Evolutionary conservation across 2,329 filamentous ascomycete genomes (phyloP), one percentile per base, ranked within the genome.

Genomic region (Ophiostoma novo-ulmi): DNA sequence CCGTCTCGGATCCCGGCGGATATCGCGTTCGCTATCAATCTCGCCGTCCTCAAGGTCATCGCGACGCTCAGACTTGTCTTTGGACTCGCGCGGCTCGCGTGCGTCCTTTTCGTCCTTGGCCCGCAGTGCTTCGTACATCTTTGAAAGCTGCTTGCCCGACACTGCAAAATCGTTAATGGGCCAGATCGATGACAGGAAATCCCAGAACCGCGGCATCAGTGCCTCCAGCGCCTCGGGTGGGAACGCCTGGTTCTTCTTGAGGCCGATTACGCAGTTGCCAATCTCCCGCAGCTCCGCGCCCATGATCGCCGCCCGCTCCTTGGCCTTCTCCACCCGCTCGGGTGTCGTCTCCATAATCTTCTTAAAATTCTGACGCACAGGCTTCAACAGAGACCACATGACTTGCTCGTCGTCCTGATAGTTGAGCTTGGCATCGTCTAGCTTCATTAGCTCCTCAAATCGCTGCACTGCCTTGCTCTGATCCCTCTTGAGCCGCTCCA

Each of bases 141-240:
- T 76, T 52, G 79, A 78, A 26, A 80, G 76, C 68, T 78, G 76
- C 73, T 76, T 75, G 26, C 79, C 79, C 0, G 79, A 78, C 7
- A 80, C 79, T 20, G 77, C 78, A 39, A 79, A 77, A 6, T 80
- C 78, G 36, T 78, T 78, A 35, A 80, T 75, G 13, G 79, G 79
- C 79, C 79, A 80, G 69, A 80, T 80, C 8, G 78, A 80, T 5
- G 79, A 80, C 69, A 80, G 70, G 70, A 80, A 80, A 69, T 79
- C 78, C 79, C 79, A 80, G 70, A 80, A 80, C 39, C 79, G 76
- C 22, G 79, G 78, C 74, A 80, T 79, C 61, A 80, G 72, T 17
- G 75, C 76, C 20, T 79, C 79, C 31, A 80, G 74, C 72, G 76
- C 74, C 64, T 75, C 75, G 17, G 72, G 68, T 26, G 76, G 75